phyloP scores from a whole-genome alignment of 306 rosid species.

The Gynostemma pentaphyllum region DNA sequence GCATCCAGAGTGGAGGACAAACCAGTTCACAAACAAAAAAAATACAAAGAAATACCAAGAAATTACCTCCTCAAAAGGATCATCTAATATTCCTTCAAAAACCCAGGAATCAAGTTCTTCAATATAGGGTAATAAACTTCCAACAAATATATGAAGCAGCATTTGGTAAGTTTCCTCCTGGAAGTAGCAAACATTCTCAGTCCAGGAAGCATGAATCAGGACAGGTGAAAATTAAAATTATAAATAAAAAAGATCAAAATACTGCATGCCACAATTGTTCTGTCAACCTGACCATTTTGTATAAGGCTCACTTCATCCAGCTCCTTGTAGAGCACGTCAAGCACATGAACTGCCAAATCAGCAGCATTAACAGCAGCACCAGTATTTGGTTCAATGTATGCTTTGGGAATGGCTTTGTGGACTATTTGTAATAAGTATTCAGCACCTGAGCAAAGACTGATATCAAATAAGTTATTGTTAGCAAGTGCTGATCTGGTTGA shows the following conservation, averaged over 20 bases:
- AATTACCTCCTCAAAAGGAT: conserved; percentile 89
- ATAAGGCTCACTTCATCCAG: conserved; percentile 82
- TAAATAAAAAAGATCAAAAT: conserved; percentile 6
- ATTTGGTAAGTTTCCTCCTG: conserved; percentile 87
- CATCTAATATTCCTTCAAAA: conserved; percentile 91
- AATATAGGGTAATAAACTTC: conserved; percentile 76
- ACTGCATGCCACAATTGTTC: conserved; percentile 13
- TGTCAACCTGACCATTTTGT: conserved; percentile 91
- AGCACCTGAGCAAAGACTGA: conserved; percentile 88
- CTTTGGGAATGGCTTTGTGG: conserved; percentile 56
- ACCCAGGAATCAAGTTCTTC: conserved; percentile 98
- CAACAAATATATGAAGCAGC: conserved; percentile 73
- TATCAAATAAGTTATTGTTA: conserved; percentile 39
- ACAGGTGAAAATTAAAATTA: conserved; percentile 7
- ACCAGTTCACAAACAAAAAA: background rate
- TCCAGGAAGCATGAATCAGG: conserved; percentile 19
- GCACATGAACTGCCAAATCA: conserved; percentile 62
- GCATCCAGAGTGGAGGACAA: background rate
- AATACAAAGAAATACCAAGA: conserved; percentile 9
- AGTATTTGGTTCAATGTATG: conserved; percentile 44
- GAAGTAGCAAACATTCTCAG: conserved; percentile 18
- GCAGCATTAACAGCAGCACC: conserved; percentile 57
- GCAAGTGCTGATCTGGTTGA: conserved; percentile 19
- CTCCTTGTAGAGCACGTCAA: conserved; percentile 70
- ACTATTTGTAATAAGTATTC: conserved; percentile 60